Base-by-base conservation (phyloP, 164 flowering plant genomes). In the Vitis rotundifolia region DNA sequence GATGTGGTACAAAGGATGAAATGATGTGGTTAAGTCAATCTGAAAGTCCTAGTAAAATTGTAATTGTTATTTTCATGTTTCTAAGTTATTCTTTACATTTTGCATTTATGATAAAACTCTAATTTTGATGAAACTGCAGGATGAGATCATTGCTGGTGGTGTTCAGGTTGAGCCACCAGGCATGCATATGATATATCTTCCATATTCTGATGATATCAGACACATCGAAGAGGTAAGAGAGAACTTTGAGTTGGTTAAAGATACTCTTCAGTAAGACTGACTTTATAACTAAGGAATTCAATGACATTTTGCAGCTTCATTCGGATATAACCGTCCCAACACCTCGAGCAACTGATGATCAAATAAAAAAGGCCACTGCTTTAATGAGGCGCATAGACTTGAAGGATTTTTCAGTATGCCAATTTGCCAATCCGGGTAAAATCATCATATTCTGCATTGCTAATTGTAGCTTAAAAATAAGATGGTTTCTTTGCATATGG, bases 81-180 rank as follows among this genome's bases (percentile, higher is more conserved):
- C 8, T 37, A 3, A 37, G 1, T 37, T 37, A 8, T 7, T 3
- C 28, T 56, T 57, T 22, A 29, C 16, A 8, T 62, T 54, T 54
- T n/a, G 26, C 14, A 16, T 56, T 67, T n/a, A 29, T 67, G 48
- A 1, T 61, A 53, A 29, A 62, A 44, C 28, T 69, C 51, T 48
- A 12, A 66, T 48, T 15, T 10, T 54, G 1, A 58, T 70, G 67
- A 49, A 61, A 68, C n/a, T 65, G 50, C 89, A 95, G 98, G 97
- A 95, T 55, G 99, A 95, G 79, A 83, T 90, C 58, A 66, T 76
- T 54, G 80, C 49, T 61, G 63, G 80, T 26, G 78, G 92, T 70
- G 97, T 93, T 78, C 99, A 95, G 82, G 70, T 95, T 82, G 99
- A 95, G 88, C 98, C 99, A 61, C 97, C 98, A 8, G 99, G 99